Base-by-base conservation (phyloP, 75 land plant species). In the Selaginella tamariscina region DNA sequence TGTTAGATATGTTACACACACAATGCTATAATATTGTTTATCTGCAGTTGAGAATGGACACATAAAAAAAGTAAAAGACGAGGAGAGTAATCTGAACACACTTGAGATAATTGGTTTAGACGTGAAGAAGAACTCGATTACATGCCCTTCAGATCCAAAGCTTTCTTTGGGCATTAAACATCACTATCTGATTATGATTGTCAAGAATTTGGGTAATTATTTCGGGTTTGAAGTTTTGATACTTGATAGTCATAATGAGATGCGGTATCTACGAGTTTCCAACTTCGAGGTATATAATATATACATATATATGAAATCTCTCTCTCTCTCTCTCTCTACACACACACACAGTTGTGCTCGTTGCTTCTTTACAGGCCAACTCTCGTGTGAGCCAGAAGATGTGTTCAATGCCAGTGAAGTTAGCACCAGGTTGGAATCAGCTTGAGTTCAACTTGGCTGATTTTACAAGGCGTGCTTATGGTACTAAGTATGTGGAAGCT, bases 381-480 rank as follows among this genome's bases (percentile, higher is more conserved):
- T 71, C 79, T 18, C 69, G 79, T 29, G 79, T 77, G 60, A 77
- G 68, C 54, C 79, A 74, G 20, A 72, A 67, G 31, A 77, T 77
- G 49, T 77, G 79, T 63, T 65, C 70, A 0, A 77, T 72, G 79
- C 79, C 79, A 22, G 71, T 77, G 79, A 72, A 70, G 66, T 24
- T 77, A 75, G 75, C 71, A 66, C 74, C 71, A 32, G 79, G 79
- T 22, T 77, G 79, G 79, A 77, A 77, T 55, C 79, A 77, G 44
- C 71, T 77, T 49, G 74, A 77, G 65, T 73, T 77, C 27, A 77
- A 77, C 65, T 73, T 77, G 23, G 49, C 79, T 29, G 79, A 77
- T 30, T 77, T 72, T 62, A 77, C 79, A 23, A 71, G 79, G 54
- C 76, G 79, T 68, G 79, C 79, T 21, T 77, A 77, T 68, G 79